Evolutionary conservation across 2,329 filamentous ascomycete species (phyloP), one percentile per base, ranked within the genome.

Genomic region (Colletotrichum sp.): DNA sequence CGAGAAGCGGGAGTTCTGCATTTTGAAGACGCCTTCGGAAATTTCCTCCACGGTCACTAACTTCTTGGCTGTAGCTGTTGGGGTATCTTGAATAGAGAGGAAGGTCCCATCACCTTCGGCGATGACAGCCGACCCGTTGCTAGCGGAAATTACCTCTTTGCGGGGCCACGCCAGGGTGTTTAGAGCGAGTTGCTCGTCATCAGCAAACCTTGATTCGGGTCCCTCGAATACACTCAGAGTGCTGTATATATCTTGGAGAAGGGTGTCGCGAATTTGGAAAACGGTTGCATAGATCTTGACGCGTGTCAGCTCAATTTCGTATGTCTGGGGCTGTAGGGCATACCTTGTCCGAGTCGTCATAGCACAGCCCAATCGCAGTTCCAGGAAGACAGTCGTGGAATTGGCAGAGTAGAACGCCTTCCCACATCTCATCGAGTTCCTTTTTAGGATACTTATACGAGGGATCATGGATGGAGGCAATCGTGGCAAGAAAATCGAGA

Each of bases 351-450:
- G 92, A 93, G 78, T 94, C 92, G 79, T 93, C 90, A 78, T 94
- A 94, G 82, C 91, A 93, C 91, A 94, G 93, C 79, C 93, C 91
- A 75, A 94, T 94, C 5, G 88, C 90, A 77, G 91, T 93, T 32
- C 92, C 92, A 0, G 92, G 92, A 66, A 94, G 83, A 79, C 92
- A 93, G 78, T 94, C 92, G 73, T 94, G 92, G 86, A 94, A 94
- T 77, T 94, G 92, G 76, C 92, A 94, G 4, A 94, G 86, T 26
- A 94, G 84, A 3, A 93, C 89, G 73, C 87, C 88, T 83, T 94
- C 92, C 92, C 92, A 94, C 88, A 94, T 93, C 63, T 90, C 86
- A 78, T 94, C 92, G 43, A 94, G 87, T 24, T 92, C 89, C 81
- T 90, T 89, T 84, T 93, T 94, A 0, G 92, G 92, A 77, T 94